Base-by-base conservation (phyloP, 352 stramenopile genomes). In the Phytopythium boreale region DNA sequence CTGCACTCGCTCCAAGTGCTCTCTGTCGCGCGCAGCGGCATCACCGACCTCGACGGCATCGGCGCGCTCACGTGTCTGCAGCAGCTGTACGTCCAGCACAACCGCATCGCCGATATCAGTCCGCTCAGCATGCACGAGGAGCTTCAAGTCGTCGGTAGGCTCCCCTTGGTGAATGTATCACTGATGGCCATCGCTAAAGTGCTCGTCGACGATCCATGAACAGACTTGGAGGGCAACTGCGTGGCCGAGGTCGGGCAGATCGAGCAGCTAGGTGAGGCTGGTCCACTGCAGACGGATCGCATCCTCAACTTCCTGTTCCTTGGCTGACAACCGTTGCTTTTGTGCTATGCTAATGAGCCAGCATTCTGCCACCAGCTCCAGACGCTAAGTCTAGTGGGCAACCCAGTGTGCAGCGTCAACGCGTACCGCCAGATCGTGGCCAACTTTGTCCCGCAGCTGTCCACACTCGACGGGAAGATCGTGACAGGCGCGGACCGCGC, bases 11-110 rank as follows among this genome's bases (percentile, higher is more conserved):
- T 97, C 10, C 76, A 79, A 19, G 74, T 86, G 43, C 75, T 97
- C 34, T 87, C 76, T 61, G 70, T 92, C 36, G 74, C 79, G 56
- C 65, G 81, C 50, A 92, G 87, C 51, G 73, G 74, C 17, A 85
- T 97, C 43, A 74, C 63, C 39, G 88, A 96, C 41, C 75, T 97
- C 14, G 88, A 97, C 50, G 89, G 89, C 51, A 96, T 97, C 59
- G 74, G 85, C 50, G 87, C 86, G 17, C 77, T 97, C 36, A 76
- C 77, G n/a, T 80, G 74, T 17, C 68, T 97, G 34, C 80, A 87
- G 41, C 81, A 96, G 58, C 72, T 97, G 14, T 87, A 91, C 52
- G 61, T 95, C 8, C 75, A 82, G 49, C 70, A 92, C 69, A 97
- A 97, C 60, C 69, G 73, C 27, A 80, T 97, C 53, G 78, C 56